Base-by-base conservation (phyloP, 768 basidiomycete genomes). In the Lentinula lateritia region DNA sequence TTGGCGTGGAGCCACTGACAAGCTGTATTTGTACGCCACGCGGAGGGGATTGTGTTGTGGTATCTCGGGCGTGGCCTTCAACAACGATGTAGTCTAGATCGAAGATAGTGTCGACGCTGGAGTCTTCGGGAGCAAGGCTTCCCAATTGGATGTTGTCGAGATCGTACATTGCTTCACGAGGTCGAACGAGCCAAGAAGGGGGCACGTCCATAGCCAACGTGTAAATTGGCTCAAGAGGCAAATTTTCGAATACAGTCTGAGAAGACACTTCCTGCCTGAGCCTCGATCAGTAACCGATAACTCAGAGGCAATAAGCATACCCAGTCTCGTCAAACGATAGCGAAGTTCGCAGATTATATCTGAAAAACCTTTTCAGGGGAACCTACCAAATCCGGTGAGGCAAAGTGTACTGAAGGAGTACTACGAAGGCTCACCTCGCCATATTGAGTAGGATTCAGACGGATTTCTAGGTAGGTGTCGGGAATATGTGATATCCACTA, bases 201-300 rank as follows among this genome's bases (percentile, higher is more conserved):
- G 92, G 93, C 2, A 93, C 88, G 56, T 98, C 96, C 84, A 97
- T 89, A 4, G 86, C 86, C n/a, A 98, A 80, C 0, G 96, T 98
- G 67, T 95, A 93, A 61, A 99, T 93, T 0, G 95, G 92, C 10
- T 95, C 90, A 1, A 82, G 72, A 0, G 96, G 95, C 8, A 99
- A 78, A 57, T 80, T 81, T 8, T 79, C 78, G 73, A 99, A 98
- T 3, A 76, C 71, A 0, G 87, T 81, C 20, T 78, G 75, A 0
- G 88, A 78, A 1, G 81, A 74, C 12, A 83, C 67, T 67, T 93
- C 90, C 35, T 79, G 70, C 1, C 89, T 92, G 45, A 9, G 61
- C 6, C 18, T n/a, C 6, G 34, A 56, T 60, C 7, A 60, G 28
- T 15, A 56, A 20, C 61, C 8, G 28, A 36, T 35, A 53, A 45